A percentile compares a stretch with the other conserved stretches of the same genome.
Evolutionary conservation across 192 early-diverging fungal genomes (phyloP).

Genomic region (Linnemannia exigua): DNA sequence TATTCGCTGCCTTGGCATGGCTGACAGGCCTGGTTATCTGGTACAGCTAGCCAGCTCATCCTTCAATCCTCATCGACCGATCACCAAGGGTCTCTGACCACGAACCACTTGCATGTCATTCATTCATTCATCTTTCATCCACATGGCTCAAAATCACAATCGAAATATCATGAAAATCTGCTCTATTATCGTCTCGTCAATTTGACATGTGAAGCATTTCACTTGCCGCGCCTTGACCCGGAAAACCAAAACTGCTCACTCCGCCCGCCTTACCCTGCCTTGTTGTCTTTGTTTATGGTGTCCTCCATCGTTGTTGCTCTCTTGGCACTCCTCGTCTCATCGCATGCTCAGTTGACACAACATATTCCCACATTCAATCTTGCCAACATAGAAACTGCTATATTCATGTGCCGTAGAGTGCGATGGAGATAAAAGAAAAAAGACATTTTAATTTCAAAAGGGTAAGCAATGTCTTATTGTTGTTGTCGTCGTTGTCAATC

Average conservation of each 20-base stretch:
- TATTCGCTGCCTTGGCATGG: too few species aligned
- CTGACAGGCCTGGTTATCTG: too few species aligned
- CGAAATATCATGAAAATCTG: neutral
- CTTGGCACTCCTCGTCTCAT: neutral
- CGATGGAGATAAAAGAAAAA: neutral
- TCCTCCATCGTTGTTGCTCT: neutral
- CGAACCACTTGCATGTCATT: neutral
- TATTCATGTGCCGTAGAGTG: neutral
- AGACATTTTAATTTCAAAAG: neutral
- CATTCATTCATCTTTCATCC: neutral
- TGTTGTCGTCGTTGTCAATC: neutral
- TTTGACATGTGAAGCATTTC: constrained; percentile 5
- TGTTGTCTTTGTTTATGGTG: neutral
- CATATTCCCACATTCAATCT: neutral
- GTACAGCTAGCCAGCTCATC: too few species aligned
- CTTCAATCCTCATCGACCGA: too few species aligned
- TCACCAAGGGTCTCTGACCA: neutral
- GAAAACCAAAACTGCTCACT: neutral
- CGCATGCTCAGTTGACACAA: neutral
- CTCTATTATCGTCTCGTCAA: neutral
- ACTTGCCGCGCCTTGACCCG: constrained; percentile 10
- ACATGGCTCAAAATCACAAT: neutral
- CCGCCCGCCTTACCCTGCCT: neutral
- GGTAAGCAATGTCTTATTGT: neutral
- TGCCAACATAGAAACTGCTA: neutral